Conservation (phyloP, 2,329 filamentous ascomycete genomes). For the Pleoardoris graminearum region DNA sequence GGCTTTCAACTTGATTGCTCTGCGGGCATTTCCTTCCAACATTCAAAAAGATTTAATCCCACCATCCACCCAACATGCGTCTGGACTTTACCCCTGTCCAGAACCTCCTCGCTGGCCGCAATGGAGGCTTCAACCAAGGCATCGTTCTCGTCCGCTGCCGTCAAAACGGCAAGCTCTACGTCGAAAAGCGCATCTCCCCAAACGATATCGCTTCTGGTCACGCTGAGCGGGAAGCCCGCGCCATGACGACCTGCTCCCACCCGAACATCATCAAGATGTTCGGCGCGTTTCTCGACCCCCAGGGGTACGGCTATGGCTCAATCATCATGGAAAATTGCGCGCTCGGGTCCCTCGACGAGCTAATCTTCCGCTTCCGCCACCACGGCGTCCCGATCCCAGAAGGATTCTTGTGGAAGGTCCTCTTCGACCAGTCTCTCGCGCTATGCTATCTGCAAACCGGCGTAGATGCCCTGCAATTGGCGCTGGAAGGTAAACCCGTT, state of each 20-base stretch:
- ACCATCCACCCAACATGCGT: neutral
- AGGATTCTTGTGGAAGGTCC: constrained; percentile 19
- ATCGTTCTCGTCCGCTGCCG: neutral
- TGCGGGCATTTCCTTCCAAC: too few species aligned
- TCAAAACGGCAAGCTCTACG: neutral
- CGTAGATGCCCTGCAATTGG: neutral
- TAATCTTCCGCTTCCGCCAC: constrained; percentile 6
- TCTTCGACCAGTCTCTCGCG: constrained; percentile 18
- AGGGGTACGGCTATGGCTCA: neutral
- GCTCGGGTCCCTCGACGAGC: constrained; percentile 16
- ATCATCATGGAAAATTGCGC: constrained; percentile 22
- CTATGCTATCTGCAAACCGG: constrained; percentile 17
- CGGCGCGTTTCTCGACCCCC: constrained; percentile 1
- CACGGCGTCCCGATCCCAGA: neutral
- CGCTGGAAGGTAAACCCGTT: neutral
- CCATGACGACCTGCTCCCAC: constrained; percentile 2
- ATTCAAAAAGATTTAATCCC: too few species aligned
- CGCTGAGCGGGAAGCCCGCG: constrained; percentile 8
- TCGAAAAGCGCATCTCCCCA: constrained; percentile 11
- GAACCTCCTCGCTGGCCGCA: neutral
- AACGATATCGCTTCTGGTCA: neutral
- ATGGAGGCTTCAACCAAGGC: neutral
- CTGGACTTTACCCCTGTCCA: neutral
- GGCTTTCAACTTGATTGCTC: too few species aligned
- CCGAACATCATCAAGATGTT: constrained; percentile 7